These are phyloP conservation scores for Fagopyrum esculentum DNA, from an alignment of 148 eudicot species.

Conservation along the genomic window DNA sequence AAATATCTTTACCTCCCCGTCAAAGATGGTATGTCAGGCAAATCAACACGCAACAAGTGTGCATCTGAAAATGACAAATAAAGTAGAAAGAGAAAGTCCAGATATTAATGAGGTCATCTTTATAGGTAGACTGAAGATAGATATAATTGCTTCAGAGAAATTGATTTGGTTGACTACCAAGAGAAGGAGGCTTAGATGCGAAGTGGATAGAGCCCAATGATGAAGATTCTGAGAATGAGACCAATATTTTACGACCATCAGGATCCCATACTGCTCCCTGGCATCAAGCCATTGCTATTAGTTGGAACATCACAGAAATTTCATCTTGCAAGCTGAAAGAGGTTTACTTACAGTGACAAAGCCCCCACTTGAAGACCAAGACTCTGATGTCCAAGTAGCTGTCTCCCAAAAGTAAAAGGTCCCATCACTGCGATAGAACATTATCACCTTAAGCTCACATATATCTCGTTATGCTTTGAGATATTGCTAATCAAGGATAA, in stretches of 20 bases:
- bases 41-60: conserved; percentile 79
- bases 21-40: conserved; percentile 70
- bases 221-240: conserved; percentile 74
- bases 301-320: background rate
- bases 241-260: conserved; percentile 81
- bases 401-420: conserved; percentile 99
- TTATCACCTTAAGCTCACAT: background rate
- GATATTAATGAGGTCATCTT: background rate
- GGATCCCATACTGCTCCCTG: conserved; percentile 99
- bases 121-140: background rate
- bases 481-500: background rate
- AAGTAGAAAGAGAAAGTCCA: conserved; percentile 2
- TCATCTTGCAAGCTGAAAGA: background rate
- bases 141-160: background rate
- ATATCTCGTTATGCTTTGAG: conserved; percentile 5
- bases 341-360: conserved; percentile 69
- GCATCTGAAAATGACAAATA: conserved; percentile 54
- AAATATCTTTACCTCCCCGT: conserved; percentile 49
- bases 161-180: conserved; percentile 40
- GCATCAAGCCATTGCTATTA: conserved; percentile 5
- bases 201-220: conserved; percentile 89
- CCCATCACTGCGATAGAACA: conserved; percentile 63
- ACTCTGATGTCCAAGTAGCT: conserved; percentile 89
- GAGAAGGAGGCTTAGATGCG: conserved; percentile 94
- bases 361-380: conserved; percentile 89